Conservation (phyloP, 768 basidiomycete genomes). For the Aureoboletus auriporus region DNA sequence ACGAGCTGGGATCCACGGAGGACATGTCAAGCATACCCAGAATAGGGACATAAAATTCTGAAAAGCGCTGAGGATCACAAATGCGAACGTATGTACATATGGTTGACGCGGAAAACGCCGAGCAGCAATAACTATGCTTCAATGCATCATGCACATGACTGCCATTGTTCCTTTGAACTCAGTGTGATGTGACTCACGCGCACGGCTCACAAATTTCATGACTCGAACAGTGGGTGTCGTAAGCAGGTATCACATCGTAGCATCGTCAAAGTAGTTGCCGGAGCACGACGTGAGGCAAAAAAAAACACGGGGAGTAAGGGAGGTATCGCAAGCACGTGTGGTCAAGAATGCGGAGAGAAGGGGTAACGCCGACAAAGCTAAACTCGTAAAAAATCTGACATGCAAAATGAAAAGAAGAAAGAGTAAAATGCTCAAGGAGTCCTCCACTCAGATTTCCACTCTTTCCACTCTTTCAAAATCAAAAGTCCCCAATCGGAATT, state of each 20-base stretch:
- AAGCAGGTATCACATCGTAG: slow-evolving; percentile 10
- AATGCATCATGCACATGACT: no score
- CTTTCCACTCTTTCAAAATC: slow-evolving; percentile 17
- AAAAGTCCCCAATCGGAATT: slow-evolving; percentile 15
- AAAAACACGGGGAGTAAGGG: not conserved
- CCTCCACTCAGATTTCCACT: slow-evolving; percentile 1
- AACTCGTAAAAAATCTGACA: not conserved
- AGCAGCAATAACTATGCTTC: no score
- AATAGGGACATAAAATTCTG: no score
- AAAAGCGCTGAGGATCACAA: no score
- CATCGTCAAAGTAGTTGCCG: slow-evolving; percentile 2
- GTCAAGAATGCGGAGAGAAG: not conserved
- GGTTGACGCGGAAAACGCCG: no score
- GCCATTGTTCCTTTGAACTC: no score
- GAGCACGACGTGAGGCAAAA: slow-evolving; percentile 1
- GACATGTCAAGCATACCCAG: no score
- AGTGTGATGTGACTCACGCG: no score
- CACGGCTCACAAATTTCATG: no score
- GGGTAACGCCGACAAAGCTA: slow-evolving; percentile 10
- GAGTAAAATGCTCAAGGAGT: not conserved
- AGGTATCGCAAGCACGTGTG: slow-evolving; percentile 12
- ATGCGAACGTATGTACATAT: no score
- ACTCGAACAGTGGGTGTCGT: no score
- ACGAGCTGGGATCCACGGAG: no score
- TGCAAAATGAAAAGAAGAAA: not conserved